These are phyloP conservation scores for Oryza longistaminata DNA, from an alignment of 176 grass and related monocot genomes.

Conservation along the genomic window DNA sequence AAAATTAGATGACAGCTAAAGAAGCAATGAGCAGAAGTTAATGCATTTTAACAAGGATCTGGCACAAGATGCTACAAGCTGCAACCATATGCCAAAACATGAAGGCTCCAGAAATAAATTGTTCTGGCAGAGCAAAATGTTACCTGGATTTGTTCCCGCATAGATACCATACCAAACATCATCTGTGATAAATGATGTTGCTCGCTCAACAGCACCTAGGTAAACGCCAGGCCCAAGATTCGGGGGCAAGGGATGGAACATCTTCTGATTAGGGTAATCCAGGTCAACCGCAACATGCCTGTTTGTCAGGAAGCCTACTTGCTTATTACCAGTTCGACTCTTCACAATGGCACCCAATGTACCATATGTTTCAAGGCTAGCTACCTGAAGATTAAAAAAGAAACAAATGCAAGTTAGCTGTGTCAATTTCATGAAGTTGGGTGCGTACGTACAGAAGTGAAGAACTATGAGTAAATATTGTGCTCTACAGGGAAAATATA, in stretches of 20 bases:
- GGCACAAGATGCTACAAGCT: neutral
- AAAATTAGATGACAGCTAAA: neutral
- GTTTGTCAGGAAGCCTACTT: slow-evolving; percentile 94
- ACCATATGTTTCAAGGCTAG: slow-evolving; percentile 94
- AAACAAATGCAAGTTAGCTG: slow-evolving; percentile 12
- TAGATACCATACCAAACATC: slow-evolving; percentile 99
- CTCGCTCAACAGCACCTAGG: slow-evolving; percentile 91
- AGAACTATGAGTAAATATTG: neutral
- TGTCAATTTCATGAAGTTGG: neutral
- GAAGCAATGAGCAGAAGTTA: neutral
- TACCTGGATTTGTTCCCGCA: slow-evolving; percentile 95
- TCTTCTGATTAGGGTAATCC: slow-evolving; percentile 99
- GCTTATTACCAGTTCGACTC: slow-evolving; percentile 88
- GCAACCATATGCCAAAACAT: neutral
- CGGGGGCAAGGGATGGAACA: slow-evolving; percentile 98
- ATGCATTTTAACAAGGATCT: neutral
- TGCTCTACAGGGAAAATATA: neutral
- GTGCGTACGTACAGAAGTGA: neutral
- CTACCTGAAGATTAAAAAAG: slow-evolving; percentile 58
- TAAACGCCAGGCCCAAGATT: slow-evolving; percentile 99
- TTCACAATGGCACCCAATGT: slow-evolving; percentile 95
- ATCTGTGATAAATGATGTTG: slow-evolving; percentile 94
- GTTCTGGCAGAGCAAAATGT: neutral
- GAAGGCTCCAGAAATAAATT: neutral
- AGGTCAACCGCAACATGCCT: slow-evolving; percentile 94